Evolutionary conservation across 345 rosid genomes (phyloP).

Genomic region (Citrus inodora): DNA sequence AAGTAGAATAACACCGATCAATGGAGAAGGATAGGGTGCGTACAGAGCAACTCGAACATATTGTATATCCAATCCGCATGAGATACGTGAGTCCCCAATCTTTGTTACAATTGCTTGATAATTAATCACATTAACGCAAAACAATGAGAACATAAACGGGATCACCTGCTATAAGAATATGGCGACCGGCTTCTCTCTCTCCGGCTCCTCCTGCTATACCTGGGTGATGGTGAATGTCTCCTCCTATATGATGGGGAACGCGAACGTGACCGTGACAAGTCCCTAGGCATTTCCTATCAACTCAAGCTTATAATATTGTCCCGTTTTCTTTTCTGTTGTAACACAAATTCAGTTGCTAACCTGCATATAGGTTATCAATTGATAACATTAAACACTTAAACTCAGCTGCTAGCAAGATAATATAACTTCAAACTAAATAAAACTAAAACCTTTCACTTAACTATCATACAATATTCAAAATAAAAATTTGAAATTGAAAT

Average conservation of each 20-base stretch:
- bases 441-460: neutral
- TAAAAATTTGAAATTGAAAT: neutral
- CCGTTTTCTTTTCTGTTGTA: neutral
- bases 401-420: neutral
- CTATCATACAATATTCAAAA: neutral
- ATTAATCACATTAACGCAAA: constrained; percentile 19
- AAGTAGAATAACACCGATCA: constrained; percentile 7
- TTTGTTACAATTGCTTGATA: constrained; percentile 30
- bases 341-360: neutral
- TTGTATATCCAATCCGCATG: constrained; percentile 26
- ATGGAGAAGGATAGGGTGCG: constrained; percentile 20
- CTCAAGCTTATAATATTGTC: neutral
- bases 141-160: constrained; percentile 40
- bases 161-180: constrained; percentile 86
- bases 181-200: constrained; percentile 84
- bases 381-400: neutral
- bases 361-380: neutral
- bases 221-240: constrained; percentile 73
- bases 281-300: constrained; percentile 66
- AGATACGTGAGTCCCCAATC: constrained; percentile 32
- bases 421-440: neutral
- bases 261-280: constrained; percentile 67
- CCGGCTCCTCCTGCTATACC: constrained; percentile 72
- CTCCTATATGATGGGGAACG: constrained; percentile 76
- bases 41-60: constrained; percentile 28